These are phyloP conservation scores for Penicillium oxalicum DNA, from an alignment of 2,329 filamentous ascomycete species.

Conservation along the genomic window DNA sequence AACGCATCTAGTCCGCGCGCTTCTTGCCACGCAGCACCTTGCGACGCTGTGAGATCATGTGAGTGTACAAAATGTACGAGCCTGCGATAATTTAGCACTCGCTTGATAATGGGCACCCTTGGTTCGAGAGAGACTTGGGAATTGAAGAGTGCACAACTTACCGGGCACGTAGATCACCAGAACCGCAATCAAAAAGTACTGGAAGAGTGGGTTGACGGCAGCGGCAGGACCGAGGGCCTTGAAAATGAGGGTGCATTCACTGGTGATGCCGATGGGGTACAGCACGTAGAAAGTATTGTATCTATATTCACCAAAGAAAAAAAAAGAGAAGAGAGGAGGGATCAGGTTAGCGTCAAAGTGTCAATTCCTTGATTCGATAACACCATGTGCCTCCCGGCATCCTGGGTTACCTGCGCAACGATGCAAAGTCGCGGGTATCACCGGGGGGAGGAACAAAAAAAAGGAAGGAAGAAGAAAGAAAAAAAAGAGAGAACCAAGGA, in stretches of 20 bases:
- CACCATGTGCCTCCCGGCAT: no score
- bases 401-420: no score
- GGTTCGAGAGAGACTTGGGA: no score
- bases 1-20: conserved; percentile 29
- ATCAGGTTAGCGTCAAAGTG: no score
- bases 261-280: conserved; percentile 85
- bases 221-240: conserved; percentile 58
- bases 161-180: conserved; percentile 74
- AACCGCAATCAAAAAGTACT: conserved; percentile 58
- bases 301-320: conserved; percentile 18
- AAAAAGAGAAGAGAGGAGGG: no score
- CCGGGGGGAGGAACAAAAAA: background rate
- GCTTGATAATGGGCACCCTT: background rate
- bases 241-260: conserved; percentile 78
- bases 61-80: conserved; percentile 78
- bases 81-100: conserved; percentile 39
- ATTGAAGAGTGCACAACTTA: conserved; percentile 38
- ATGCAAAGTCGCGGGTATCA: no score
- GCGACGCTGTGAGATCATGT: conserved; percentile 87
- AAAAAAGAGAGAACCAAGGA: background rate
- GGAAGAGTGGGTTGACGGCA: conserved; percentile 46
- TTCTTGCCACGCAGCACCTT: conserved; percentile 67
- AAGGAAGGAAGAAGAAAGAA: background rate
- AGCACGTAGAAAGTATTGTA: conserved; percentile 90
- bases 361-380: no score